phyloP scores from a whole-genome alignment of 2,329 filamentous ascomycete genomes.

The Coniochaeta sp. region DNA sequence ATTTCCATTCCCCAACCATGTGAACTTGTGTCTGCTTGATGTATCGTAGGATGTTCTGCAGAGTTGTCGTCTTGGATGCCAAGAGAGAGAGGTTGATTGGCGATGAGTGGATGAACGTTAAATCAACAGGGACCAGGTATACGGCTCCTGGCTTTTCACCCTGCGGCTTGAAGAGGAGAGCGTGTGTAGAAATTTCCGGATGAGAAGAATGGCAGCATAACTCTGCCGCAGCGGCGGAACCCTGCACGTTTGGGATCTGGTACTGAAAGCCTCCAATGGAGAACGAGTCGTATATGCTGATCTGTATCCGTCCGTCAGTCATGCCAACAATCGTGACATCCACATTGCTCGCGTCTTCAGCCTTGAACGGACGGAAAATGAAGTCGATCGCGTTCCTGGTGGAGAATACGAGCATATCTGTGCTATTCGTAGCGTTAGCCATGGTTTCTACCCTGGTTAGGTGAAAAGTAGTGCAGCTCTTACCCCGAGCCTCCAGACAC shows the following conservation, averaged over 20 bases:
- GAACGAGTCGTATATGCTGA: conserved; percentile 82
- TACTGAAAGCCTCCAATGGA: conserved; percentile 62
- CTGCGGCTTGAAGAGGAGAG: conserved; percentile 48
- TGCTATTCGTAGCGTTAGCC: conserved; percentile 26
- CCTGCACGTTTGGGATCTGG: conserved; percentile 24
- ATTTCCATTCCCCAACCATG: conserved; percentile 76
- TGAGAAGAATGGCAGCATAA: conserved; percentile 62
- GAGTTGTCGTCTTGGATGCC: conserved; percentile 76
- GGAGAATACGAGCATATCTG: conserved; percentile 59
- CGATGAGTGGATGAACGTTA: conserved; percentile 73
- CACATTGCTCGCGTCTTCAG: conserved; percentile 64
- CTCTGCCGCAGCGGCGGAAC: conserved; percentile 20
- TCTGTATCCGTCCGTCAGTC: conserved; percentile 61
- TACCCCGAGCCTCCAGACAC: conserved; percentile 56
- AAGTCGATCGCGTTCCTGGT: conserved; percentile 61
- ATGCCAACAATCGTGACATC: conserved; percentile 73
- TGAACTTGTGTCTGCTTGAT: conserved; percentile 73
- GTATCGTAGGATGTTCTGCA: conserved; percentile 83
- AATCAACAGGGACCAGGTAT: conserved; percentile 67
- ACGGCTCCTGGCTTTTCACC: conserved; percentile 33
- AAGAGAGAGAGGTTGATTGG: conserved; percentile 78
- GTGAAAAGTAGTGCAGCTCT: conserved; percentile 7
- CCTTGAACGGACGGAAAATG: conserved; percentile 55
- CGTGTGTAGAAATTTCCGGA: conserved; percentile 66
- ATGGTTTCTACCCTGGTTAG: not conserved